Evolutionary conservation across 768 basidiomycete species (phyloP), one percentile per base, ranked within the genome.

Genomic region (Solioccasus polychromus): DNA sequence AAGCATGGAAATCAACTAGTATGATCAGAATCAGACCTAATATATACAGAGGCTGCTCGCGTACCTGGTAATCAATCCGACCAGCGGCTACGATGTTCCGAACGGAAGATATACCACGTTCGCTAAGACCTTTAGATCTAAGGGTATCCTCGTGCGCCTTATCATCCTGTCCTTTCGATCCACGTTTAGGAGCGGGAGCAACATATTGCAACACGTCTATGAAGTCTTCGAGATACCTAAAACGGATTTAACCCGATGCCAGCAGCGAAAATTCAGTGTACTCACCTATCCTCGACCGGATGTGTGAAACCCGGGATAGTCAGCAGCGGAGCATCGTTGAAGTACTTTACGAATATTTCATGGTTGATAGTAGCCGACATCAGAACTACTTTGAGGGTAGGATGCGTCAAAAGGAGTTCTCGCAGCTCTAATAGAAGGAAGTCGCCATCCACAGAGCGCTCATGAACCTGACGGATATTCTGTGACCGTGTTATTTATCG

Each of bases 331-430:
- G 92, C 91, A 18, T 78, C 74, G 39, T 79, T 63, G 60, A 95
- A 96, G 63, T 97, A 97, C 45, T 78, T 74, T 38, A 83, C 71
- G 54, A 92, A 93, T n/a, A 74, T 79, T 51, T 88, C 75, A 48
- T 92, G 89, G 57, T 96, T 94, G 65, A 95, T 94, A 0, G 94
- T 97, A 5, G 94, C 94, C 25, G 88, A 92, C 92, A 96, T 96
- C 36, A 95, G 74, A 18, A 94, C 68, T 18, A 97, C 75, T 61
- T 88, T 93, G 55, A 96, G 74, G 2, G 63, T 76, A 18, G 71
- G 67, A 56, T 91, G 83, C 17, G 62, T 72, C 49, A 70, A 69
- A 35, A 95, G 64, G 12, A 96, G 68, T 54, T 91, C 86, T 48
- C 83, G 82, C 20, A 96, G 71, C 60, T 94, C 85, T 5, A 95